These are phyloP conservation scores for Aegle marmelos DNA, from an alignment of 345 rosid genomes.

Conservation along the genomic window DNA sequence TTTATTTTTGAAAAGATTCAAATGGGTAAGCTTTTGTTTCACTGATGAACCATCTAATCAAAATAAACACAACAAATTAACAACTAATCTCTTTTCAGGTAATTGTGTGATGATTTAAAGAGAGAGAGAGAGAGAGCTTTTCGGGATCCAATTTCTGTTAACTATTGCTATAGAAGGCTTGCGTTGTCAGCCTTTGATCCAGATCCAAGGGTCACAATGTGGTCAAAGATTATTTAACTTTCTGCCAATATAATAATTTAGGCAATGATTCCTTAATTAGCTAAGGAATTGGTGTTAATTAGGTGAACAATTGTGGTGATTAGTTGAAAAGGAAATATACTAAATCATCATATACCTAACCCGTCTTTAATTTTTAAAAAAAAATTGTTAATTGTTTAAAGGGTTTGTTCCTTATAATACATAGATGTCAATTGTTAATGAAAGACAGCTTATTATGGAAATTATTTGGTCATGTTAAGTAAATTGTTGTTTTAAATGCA, in stretches of 20 bases:
- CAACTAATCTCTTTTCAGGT: neutral
- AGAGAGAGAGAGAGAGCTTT: no score
- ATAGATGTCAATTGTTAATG: neutral
- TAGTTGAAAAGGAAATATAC: neutral
- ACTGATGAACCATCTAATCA: neutral
- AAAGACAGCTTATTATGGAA: neutral
- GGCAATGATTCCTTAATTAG: neutral
- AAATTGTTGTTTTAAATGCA: neutral
- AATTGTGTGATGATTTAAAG: neutral
- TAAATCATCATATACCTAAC: constrained; percentile 8
- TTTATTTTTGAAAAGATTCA: neutral
- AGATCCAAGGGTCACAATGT: neutral
- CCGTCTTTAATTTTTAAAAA: neutral
- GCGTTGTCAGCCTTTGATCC: neutral
- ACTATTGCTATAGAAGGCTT: neutral
- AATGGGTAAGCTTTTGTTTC: neutral
- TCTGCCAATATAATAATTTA: neutral
- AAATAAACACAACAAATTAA: neutral
- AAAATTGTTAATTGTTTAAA: neutral
- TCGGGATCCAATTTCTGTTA: neutral
- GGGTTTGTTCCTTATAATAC: neutral
- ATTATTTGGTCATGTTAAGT: neutral
- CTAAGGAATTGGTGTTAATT: neutral
- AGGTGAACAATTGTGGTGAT: neutral
- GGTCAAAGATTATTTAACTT: neutral